Base-by-base conservation (phyloP, 768 basidiomycete genomes). In the Termitomyces heimii region DNA sequence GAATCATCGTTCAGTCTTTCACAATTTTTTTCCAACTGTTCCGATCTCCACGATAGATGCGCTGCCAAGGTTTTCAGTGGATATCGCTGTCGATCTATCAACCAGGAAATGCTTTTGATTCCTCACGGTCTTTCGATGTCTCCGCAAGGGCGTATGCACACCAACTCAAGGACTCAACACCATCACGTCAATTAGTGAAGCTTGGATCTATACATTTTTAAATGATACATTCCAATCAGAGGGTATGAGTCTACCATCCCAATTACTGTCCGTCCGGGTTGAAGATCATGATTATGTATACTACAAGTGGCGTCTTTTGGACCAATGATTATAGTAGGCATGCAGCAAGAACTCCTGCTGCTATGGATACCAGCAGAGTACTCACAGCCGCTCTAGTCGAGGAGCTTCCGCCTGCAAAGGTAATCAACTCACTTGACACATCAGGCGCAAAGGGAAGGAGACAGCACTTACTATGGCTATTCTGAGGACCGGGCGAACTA, bases 301-400 rank as follows among this genome's bases (percentile, higher is more conserved):
- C 51, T 52, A n/a, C n/a, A 14, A 16, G 9, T 13, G 22, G 3
- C 24, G 8, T 51, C 40, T 9, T 13, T 13, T 42, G 20, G 24
- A 40, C 37, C 4, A 13, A 29, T 46, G 13, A 31, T 57, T 51
- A 60, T 18, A 60, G 50, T 34, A 60, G 31, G 8, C 47, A 43
- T 22, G 39, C 31, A 46, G 40, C 50, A n/a, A 58, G 53, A 55
- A 64, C 48, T 39, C 46, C 43, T 28, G 58, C 55, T 29, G 55
- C 35, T 18, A 43, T 9, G 42, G 50, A 57, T 28, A 51, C 32
- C 3, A 62, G 10, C 44, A 53, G 18, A 34, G 56, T 28, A 5
- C 26, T n/a, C 2, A 45, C 35, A 29, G 31, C 28, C 28, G 39
- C 58, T 26, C 40, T 40, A 13, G 5, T 49, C 4, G 40, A 43